These are phyloP conservation scores for Anthostomella pinea DNA, from an alignment of 2,329 filamentous ascomycete species.

Conservation along the genomic window DNA sequence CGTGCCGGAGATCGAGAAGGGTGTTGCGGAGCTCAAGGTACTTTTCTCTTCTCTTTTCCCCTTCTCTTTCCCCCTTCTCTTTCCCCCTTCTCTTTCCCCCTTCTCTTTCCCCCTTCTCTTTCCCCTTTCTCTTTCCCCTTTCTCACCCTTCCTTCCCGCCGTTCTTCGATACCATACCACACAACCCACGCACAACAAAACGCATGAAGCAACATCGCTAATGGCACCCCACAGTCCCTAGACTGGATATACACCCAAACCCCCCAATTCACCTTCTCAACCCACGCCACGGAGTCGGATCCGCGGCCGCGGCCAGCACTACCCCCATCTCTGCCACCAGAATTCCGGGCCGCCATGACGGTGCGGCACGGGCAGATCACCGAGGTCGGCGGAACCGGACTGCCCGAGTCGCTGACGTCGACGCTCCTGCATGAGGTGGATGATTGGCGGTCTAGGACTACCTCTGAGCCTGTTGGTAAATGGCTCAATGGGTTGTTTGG, in stretches of 20 bases:
- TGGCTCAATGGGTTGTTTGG: conserved; percentile 32
- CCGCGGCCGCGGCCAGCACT: conserved; percentile 49
- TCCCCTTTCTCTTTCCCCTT: not conserved
- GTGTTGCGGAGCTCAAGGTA: conserved; percentile 61
- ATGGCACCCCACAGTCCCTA: conserved; percentile 43
- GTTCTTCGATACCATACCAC: too few species aligned
- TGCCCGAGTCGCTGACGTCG: conserved; percentile 12
- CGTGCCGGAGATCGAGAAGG: conserved; percentile 56
- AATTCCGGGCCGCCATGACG: conserved; percentile 36
- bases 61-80: not conserved
- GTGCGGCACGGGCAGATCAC: conserved; percentile 39
- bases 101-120: conserved; percentile 18
- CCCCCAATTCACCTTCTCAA: conserved; percentile 74
- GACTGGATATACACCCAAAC: conserved; percentile 86
- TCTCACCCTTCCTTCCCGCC: conserved; percentile 28
- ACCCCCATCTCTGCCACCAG: conserved; percentile 41
- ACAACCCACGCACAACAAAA: too few species aligned
- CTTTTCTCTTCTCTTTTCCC: conserved; percentile 23
- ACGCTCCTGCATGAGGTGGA: conserved; percentile 24
- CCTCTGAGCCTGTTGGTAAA: conserved; percentile 17
- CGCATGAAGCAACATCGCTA: not conserved
- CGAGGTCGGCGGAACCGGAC: conserved; percentile 10
- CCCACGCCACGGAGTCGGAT: conserved; percentile 57
- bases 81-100: conserved; percentile 22
- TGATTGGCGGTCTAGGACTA: conserved; percentile 26